Evolutionary conservation across 2,329 filamentous ascomycete genomes (phyloP), one percentile per base, ranked within the genome.

Genomic region (Orbilia ellipsospora): DNA sequence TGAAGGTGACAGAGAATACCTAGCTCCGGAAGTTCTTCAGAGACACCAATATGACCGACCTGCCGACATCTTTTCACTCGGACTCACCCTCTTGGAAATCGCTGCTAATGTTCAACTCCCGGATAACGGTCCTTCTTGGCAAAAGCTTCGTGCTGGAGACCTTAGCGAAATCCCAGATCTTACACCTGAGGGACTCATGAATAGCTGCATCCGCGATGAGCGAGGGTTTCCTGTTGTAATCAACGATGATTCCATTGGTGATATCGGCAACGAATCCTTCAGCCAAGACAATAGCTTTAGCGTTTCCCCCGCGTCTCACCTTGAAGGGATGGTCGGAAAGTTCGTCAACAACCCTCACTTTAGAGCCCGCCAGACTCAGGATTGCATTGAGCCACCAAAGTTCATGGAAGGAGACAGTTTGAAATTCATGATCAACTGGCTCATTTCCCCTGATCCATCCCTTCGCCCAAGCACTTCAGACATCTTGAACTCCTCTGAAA

Each of bases 1-100:
- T 50, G 95, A 99, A 84, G 95, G 95, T 36, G 95, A 99, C 81
- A 92, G 95, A 59, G 92, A 97, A 81, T 99, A 99, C 81, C 94
- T 99, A 81, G 94, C 92, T 0, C 94, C 94, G 0, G 95, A 99
- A 82, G 93, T 97, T 77, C 88, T 99, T 18, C 88, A 89, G 80
- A 94, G 74, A 31, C 68, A 77, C 15, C 77, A 94, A 50, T 95
- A 91, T 79, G 93, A 96, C 83, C 95, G 94, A 82, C 92, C 94
- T 44, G 92, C 93, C 42, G 95, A 99, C 82, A 88, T 99, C 60
- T 99, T 97, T 82, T 92, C 95, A 10, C 88, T 99, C 31, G 95
- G 95, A 61, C 88, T 98, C 79, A 96, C 98, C 82, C 92, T 97
- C 82, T 88, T 97, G 59, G 95, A 99, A 84, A 95, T 94, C 80